Evolutionary conservation across 1,284 basidiomycete genomes (phyloP).

Genomic region (Malassezia equina): DNA sequence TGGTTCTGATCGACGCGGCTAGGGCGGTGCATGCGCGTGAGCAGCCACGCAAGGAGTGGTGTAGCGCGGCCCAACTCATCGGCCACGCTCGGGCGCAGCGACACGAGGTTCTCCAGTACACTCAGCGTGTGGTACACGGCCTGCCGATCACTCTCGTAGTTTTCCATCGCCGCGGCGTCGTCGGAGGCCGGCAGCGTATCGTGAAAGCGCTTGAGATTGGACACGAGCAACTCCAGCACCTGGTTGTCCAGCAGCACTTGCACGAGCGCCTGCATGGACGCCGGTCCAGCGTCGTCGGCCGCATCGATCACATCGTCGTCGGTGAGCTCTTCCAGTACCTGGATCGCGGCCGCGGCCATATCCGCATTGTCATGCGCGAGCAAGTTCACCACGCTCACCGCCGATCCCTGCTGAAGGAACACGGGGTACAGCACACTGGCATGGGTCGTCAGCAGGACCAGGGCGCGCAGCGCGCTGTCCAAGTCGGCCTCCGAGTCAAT

Average conservation of each 20-base stretch:
- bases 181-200: slow-evolving; percentile 17
- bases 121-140: slow-evolving; percentile 51
- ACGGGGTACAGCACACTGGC: slow-evolving; percentile 79
- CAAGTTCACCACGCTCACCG: slow-evolving; percentile 65
- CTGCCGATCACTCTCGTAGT: slow-evolving; percentile 29
- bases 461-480: slow-evolving; percentile 67
- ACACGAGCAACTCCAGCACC: slow-evolving; percentile 74
- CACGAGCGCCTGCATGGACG: slow-evolving; percentile 45
- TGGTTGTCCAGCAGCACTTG: slow-evolving; percentile 59
- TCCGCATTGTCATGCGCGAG: slow-evolving; percentile 52
- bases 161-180: slow-evolving; percentile 11
- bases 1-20: slow-evolving; percentile 42
- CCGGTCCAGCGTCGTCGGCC: slow-evolving; percentile 45
- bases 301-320: slow-evolving; percentile 85
- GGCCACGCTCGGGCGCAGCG: slow-evolving; percentile 64
- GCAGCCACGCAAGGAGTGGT: slow-evolving; percentile 65
- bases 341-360: slow-evolving; percentile 31
- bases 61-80: slow-evolving; percentile 63
- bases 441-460: slow-evolving; percentile 77
- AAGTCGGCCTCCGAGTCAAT: slow-evolving; percentile 96
- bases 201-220: slow-evolving; percentile 58
- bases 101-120: slow-evolving; percentile 82
- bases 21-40: slow-evolving; percentile 61
- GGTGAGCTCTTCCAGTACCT: slow-evolving; percentile 71
- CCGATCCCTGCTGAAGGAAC: slow-evolving; percentile 64